Percentiles rank a stretch among this genome's conserved stretches.
phyloP scores from a whole-genome alignment of 768 basidiomycete species.

The Coprinopsis marcescibilis region DNA sequence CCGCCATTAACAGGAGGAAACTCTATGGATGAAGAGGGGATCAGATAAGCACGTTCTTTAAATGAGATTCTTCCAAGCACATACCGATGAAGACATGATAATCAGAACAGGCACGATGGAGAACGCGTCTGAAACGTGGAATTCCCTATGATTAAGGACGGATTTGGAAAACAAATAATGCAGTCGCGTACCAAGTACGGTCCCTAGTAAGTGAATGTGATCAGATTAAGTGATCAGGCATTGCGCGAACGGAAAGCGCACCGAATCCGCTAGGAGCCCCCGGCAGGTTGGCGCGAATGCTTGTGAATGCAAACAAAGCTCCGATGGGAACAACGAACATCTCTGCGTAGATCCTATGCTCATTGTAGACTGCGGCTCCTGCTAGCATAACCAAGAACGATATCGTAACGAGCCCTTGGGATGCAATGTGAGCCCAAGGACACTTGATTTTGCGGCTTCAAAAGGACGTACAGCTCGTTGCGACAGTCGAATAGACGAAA shows the following conservation, averaged over 20 bases:
- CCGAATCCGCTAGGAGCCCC: slow-evolving; percentile 20
- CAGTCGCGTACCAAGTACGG: background rate
- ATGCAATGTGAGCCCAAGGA: no score
- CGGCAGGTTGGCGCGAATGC: slow-evolving; percentile 18
- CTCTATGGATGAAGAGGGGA: no score
- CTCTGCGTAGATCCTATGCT: slow-evolving; percentile 15
- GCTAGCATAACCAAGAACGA: background rate
- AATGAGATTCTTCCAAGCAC: no score
- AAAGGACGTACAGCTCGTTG: background rate
- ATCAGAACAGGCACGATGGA: slow-evolving; percentile 15
- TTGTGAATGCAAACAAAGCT: slow-evolving; percentile 16
- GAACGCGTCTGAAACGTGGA: slow-evolving; percentile 9
- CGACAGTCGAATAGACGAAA: background rate
- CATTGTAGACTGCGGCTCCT: slow-evolving; percentile 5
- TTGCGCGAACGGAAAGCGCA: background rate
- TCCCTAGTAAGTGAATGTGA: background rate
- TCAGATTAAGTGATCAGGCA: background rate
- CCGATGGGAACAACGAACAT: slow-evolving; percentile 20
- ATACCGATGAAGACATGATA: slow-evolving; percentile 14
- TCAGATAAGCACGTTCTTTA: no score
- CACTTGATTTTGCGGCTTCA: no score
- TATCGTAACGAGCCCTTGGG: background rate
- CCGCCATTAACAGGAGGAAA: no score
- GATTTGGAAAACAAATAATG: background rate
- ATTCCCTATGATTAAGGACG: background rate